Evolutionary conservation across 164 flowering plant genomes (phyloP).

Genomic region (Brasenia schreberi): DNA sequence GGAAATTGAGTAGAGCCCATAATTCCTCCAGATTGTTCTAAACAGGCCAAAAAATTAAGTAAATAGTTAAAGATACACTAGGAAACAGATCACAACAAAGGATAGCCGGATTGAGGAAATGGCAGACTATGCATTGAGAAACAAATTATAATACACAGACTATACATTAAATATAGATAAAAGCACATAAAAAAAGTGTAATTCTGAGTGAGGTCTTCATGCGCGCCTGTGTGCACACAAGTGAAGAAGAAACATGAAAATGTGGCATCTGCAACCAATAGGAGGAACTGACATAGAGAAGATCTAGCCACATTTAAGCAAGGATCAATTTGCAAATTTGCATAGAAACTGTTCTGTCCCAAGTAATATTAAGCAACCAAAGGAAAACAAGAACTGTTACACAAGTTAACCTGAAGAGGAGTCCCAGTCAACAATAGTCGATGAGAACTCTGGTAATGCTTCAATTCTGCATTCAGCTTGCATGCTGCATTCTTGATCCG

Average conservation of each 20-base stretch:
- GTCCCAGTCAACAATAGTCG: conserved; percentile 93
- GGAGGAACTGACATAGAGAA: no score
- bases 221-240: no score
- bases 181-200: no score
- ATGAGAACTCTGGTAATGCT: conserved; percentile 84
- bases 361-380: no score
- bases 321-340: no score
- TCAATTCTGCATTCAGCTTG: conserved; percentile 93
- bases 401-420: conserved; percentile 16
- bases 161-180: background rate
- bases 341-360: no score
- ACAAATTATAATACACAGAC: background rate
- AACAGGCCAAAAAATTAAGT: background rate
- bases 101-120: background rate
- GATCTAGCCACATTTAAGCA: no score
- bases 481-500: conserved; percentile 97
- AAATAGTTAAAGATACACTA: background rate
- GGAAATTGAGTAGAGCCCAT: conserved; percentile 96
- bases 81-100: no score
- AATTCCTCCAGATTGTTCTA: conserved; percentile 96
- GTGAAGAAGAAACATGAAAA: no score
- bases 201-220: no score
- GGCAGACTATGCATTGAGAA: background rate
- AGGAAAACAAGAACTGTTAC: no score
- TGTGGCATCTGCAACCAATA: no score